Evolutionary conservation across 768 basidiomycete species (phyloP), one percentile per base, ranked within the genome.

Genomic region (Saitozyma sp.): DNA sequence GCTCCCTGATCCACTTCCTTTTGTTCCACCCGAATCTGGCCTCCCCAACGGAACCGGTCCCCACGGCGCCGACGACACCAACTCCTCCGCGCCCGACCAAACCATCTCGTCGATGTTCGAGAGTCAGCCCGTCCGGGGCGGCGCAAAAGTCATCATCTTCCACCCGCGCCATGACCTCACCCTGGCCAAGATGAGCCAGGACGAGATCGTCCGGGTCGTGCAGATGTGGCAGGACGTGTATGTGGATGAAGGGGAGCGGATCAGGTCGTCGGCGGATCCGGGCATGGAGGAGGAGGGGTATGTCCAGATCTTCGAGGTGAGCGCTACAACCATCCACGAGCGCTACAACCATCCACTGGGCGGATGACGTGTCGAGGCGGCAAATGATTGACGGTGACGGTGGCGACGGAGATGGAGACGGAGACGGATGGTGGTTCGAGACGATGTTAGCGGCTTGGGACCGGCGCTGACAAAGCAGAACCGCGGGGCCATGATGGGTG

Each of bases 401-500:
- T n/a, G n/a, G n/a, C n/a, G n/a, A n/a, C n/a, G n/a, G n/a, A n/a
- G n/a, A n/a, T n/a, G n/a, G 29, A 29, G 29, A n/a, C 29, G 29
- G 29, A 29, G 29, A 29, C 29, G 29, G 29, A 29, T 29, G 29
- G 29, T 29, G 29, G 29, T 5, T 29, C 29, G 29, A 29, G 5
- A 29, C 29, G 29, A 29, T 29, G 29, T 29, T 29, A 29, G 29
- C 29, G 29, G 29, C 29, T 29, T 29, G 9, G 14, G 42, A 41
- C 48, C 52, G 54, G 41, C 56, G 11, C 46, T 45, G 54, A 75
- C 66, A 17, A 68, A 68, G 45, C 68, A 92, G 88, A 93, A 92
- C 79, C 94, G 93, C 80, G 93, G 93, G 2, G 80, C 88, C 3
- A 92, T 92, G 83, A 94, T 94, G 93, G 93, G 93, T 10, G 94